Percentiles rank a stretch among this genome's conserved stretches.
phyloP scores from a whole-genome alignment of 495 filamentous ascomycete species.

The Bombardia bombarda region DNA sequence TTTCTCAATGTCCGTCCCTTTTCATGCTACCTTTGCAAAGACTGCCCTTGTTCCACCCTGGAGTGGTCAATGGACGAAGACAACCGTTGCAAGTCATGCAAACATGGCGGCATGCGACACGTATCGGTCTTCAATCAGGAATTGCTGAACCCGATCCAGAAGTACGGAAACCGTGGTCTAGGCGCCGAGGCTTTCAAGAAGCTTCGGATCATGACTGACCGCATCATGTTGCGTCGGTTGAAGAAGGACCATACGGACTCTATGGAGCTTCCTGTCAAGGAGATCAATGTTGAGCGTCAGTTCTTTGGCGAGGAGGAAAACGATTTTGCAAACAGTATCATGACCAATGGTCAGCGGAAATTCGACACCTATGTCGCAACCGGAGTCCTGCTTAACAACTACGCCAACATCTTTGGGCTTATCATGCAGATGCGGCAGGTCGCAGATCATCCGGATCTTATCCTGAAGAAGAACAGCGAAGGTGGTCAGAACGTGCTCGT shows the following conservation, averaged over 20 bases:
- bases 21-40: constrained; percentile 85
- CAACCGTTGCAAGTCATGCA: constrained; percentile 58
- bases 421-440: constrained; percentile 98
- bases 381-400: constrained; percentile 94
- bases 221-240: constrained; percentile 88
- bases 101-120: constrained; percentile 66
- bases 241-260: constrained; percentile 86
- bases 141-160: constrained; percentile 72
- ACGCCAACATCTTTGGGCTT: constrained; percentile 79
- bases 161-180: constrained; percentile 37
- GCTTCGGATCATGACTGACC: constrained; percentile 74
- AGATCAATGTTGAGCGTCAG: constrained; percentile 83
- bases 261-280: constrained; percentile 93
- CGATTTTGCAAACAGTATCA: constrained; percentile 92
- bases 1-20: constrained; percentile 85
- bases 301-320: constrained; percentile 93
- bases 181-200: constrained; percentile 67
- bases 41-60: constrained; percentile 67
- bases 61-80: constrained; percentile 73
- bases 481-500: constrained; percentile 86
- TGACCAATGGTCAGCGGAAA: constrained; percentile 75
- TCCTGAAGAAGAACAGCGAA: constrained; percentile 76
- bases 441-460: constrained; percentile 89
- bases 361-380: constrained; percentile 94
- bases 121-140: constrained; percentile 96